A percentile compares a stretch with the other conserved stretches of the same genome.
These are phyloP conservation scores for Sisymbrium irio DNA, from an alignment of 345 rosid species.

Conservation along the genomic window DNA sequence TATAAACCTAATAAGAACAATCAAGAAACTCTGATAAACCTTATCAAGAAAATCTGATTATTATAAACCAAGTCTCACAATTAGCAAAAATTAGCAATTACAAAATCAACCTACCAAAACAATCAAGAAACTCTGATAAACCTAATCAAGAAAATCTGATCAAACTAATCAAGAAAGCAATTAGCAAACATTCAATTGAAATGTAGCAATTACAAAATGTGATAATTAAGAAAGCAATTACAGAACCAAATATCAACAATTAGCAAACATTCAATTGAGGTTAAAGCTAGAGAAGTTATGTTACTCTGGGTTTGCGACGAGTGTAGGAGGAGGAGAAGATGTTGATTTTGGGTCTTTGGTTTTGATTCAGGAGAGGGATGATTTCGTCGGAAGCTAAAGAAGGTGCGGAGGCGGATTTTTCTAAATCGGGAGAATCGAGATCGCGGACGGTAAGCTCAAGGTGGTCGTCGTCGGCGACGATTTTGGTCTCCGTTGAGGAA, in stretches of 20 bases:
- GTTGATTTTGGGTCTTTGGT: constrained; percentile 68
- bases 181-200: neutral
- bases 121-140: no score
- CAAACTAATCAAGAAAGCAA: neutral
- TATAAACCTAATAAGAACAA: no score
- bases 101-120: no score
- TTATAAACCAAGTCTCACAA: no score
- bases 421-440: constrained; percentile 37
- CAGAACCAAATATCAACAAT: no score
- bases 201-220: neutral
- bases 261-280: neutral
- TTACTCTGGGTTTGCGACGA: constrained; percentile 70
- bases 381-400: constrained; percentile 53
- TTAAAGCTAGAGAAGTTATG: neutral
- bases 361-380: constrained; percentile 56
- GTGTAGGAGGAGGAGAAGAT: constrained; percentile 69
- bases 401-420: constrained; percentile 8
- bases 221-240: neutral
- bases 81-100: no score
- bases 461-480: constrained; percentile 36
- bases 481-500: constrained; percentile 28
- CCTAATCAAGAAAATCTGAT: no score
- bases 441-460: constrained; percentile 66
- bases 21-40: no score
- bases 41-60: no score